Percentiles rank a stretch among this genome's conserved stretches.
These are phyloP conservation scores for Typha latifolia DNA, from an alignment of 176 grass and related monocot species.

Conservation along the genomic window DNA sequence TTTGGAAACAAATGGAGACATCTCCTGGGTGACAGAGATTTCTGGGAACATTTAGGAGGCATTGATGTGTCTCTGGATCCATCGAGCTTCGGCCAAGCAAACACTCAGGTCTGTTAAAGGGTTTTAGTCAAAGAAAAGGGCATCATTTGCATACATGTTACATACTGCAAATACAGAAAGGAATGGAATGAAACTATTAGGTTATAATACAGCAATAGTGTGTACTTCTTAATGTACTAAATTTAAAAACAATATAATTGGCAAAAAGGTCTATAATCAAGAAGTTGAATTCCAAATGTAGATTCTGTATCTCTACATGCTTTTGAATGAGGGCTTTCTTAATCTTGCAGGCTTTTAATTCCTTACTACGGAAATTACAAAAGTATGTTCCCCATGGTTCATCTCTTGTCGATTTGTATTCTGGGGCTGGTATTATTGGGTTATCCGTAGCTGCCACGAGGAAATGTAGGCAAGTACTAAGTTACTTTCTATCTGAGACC, in stretches of 20 bases:
- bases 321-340: conserved; percentile 19
- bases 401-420: conserved; percentile 94
- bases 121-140: too few relatives aligned
- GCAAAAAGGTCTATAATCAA: not conserved
- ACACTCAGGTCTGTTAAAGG: conserved; percentile 55
- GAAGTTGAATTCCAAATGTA: not conserved
- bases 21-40: conserved; percentile 70
- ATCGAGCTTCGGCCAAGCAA: conserved; percentile 85
- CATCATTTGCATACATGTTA: too few relatives aligned
- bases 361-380: conserved; percentile 69
- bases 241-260: too few relatives aligned
- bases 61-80: conserved; percentile 88
- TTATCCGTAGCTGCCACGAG: conserved; percentile 69
- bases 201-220: too few relatives aligned
- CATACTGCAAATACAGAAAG: too few relatives aligned
- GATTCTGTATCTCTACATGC: conserved; percentile 2
- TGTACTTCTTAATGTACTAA: too few relatives aligned
- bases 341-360: conserved; percentile 73
- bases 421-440: conserved; percentile 86
- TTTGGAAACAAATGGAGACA: conserved; percentile 95
- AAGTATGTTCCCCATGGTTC: conserved; percentile 88
- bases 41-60: conserved; percentile 92
- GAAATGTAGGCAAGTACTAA: conserved; percentile 58
- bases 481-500: not conserved
- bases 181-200: too few relatives aligned